Conservation (phyloP, 768 basidiomycete genomes). For the Ramaria sp. region DNA sequence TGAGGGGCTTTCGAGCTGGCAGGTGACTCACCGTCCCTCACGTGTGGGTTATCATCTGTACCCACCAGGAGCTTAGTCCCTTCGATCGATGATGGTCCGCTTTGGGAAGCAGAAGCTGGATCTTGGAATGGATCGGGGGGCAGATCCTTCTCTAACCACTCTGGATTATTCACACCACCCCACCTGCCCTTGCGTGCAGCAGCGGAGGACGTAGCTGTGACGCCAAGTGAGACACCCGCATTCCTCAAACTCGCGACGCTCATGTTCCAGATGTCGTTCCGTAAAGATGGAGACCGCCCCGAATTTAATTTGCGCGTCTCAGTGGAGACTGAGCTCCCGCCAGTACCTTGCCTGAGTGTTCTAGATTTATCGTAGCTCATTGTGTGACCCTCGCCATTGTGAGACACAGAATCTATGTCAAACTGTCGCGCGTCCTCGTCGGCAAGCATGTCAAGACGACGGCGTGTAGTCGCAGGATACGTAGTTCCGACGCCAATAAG, state of each 20-base stretch:
- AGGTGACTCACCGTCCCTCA: constrained; percentile 13
- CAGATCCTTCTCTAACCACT: constrained; percentile 33
- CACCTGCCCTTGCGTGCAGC: constrained; percentile 15
- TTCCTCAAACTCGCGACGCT: constrained; percentile 20
- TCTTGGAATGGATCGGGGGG: constrained; percentile 37
- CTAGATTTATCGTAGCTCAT: background rate
- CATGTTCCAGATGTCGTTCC: constrained; percentile 16
- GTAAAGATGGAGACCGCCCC: constrained; percentile 20
- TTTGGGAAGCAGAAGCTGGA: constrained; percentile 20
- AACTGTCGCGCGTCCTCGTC: constrained; percentile 45
- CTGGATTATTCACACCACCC: constrained; percentile 13
- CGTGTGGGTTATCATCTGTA: constrained; percentile 6
- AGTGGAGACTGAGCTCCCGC: constrained; percentile 44
- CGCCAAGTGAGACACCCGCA: constrained; percentile 5
- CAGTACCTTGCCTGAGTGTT: constrained; percentile 27
- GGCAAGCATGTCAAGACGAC: constrained; percentile 61
- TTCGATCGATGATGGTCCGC: background rate
- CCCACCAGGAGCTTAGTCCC: background rate
- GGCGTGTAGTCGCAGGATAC: constrained; percentile 15
- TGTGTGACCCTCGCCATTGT: background rate
- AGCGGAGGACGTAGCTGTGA: background rate
- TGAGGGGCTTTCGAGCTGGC: constrained; percentile 21
- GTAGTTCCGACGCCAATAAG: constrained; percentile 18
- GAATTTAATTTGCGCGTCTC: constrained; percentile 29
- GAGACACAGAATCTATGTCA: background rate